Evolutionary conservation across 495 filamentous ascomycete species (phyloP).

Genomic region (Hypoxylon perforatum): DNA sequence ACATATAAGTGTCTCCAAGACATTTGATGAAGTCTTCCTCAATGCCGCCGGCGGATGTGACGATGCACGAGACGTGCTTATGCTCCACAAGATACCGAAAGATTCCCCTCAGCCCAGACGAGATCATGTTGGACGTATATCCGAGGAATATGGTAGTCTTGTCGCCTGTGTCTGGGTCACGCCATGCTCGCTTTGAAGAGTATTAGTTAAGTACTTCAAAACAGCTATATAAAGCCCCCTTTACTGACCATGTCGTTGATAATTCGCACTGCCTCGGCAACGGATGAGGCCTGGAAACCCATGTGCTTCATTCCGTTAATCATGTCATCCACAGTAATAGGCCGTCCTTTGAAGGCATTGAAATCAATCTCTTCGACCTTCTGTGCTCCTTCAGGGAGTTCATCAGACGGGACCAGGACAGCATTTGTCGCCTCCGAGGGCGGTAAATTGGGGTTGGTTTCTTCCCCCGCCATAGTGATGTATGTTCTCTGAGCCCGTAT

Average conservation of each 20-base stretch:
- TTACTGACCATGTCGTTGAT: slow-evolving; percentile 91
- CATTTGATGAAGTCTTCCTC: slow-evolving; percentile 99
- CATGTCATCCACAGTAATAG: slow-evolving; percentile 86
- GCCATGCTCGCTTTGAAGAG: slow-evolving; percentile 72
- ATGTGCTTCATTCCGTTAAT: slow-evolving; percentile 83
- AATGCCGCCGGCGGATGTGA: slow-evolving; percentile 95
- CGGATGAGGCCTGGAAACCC: slow-evolving; percentile 91
- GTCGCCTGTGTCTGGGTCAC: slow-evolving; percentile 75
- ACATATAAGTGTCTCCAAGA: slow-evolving; percentile 91
- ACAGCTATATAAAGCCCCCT: slow-evolving; percentile 18
- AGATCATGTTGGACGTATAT: slow-evolving; percentile 96
- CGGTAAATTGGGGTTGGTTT: slow-evolving; percentile 48
- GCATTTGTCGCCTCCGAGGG: slow-evolving; percentile 80
- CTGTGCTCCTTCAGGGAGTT: slow-evolving; percentile 77
- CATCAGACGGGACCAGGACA: slow-evolving; percentile 87
- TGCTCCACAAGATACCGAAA: slow-evolving; percentile 93
- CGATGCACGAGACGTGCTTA: slow-evolving; percentile 87
- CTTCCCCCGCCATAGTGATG: slow-evolving; percentile 38
- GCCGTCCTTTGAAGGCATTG: slow-evolving; percentile 75
- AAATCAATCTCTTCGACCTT: slow-evolving; percentile 91
- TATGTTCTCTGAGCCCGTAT: neutral
- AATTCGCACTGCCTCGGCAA: slow-evolving; percentile 85
- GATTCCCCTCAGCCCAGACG: slow-evolving; percentile 90
- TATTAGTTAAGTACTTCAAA: slow-evolving; percentile 11
- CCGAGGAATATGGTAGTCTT: slow-evolving; percentile 94